phyloP scores from a whole-genome alignment of 192 early-diverging fungal species.

The Podila epigama region DNA sequence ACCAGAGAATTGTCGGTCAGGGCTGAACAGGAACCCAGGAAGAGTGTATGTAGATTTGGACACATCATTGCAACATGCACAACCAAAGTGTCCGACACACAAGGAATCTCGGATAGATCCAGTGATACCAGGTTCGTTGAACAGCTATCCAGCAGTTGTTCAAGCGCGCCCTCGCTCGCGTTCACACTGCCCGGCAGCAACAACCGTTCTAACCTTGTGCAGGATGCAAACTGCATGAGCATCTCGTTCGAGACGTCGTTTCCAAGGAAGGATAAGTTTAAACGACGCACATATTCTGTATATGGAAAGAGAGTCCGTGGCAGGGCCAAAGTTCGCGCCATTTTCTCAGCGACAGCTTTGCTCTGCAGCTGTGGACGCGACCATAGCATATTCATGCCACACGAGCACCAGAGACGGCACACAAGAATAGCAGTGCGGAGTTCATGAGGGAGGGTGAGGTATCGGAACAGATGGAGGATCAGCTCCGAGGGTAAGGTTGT shows the following conservation, averaged over 20 bases:
- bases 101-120: conserved; percentile 60
- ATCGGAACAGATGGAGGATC: conserved; percentile 58
- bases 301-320: conserved; percentile 52
- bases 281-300: conserved; percentile 57
- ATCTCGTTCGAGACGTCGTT: conserved; percentile 49
- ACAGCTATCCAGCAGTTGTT: conserved; percentile 43
- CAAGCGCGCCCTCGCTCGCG: conserved; percentile 49
- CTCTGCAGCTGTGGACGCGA: conserved; percentile 15
- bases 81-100: conserved; percentile 53
- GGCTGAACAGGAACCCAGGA: conserved; percentile 57
- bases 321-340: conserved; percentile 14
- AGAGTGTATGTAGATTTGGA: conserved; percentile 60
- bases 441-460: conserved; percentile 51
- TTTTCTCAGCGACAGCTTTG: conserved; percentile 1
- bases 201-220: conserved; percentile 59
- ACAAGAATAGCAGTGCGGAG: conserved; percentile 56
- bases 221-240: conserved; percentile 48
- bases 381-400: conserved; percentile 40
- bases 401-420: conserved; percentile 54
- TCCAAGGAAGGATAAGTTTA: conserved; percentile 59
- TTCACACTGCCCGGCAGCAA: conserved; percentile 55
- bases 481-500: conserved; percentile 58
- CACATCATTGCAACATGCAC: conserved; percentile 54
- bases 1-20: conserved; percentile 58
- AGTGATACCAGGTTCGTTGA: conserved; percentile 47